Percentiles rank a stretch among this genome's conserved stretches.
Conservation (phyloP, 2,329 filamentous ascomycete species). For the Trichoderma atroviride region DNA sequence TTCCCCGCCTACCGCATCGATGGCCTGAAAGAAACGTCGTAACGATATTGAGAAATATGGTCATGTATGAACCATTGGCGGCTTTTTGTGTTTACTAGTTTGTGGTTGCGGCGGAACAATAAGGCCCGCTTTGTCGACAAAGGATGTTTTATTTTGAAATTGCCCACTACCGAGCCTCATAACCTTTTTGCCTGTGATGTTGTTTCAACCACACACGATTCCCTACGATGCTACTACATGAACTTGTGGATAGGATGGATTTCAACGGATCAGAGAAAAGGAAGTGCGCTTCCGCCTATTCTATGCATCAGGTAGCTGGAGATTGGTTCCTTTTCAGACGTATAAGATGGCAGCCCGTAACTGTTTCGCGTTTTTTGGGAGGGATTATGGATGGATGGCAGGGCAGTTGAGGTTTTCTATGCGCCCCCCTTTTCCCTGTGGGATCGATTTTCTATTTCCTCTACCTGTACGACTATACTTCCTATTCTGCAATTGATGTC, state of each 20-base stretch:
- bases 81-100: background rate
- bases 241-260: background rate
- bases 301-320: background rate
- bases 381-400: background rate
- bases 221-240: background rate
- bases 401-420: background rate
- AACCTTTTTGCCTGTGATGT: background rate
- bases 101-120: background rate
- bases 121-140: background rate
- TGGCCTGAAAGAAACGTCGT: background rate
- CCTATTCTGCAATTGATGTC: background rate
- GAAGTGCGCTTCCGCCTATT: background rate
- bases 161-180: background rate
- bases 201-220: background rate
- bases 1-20: background rate
- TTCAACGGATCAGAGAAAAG: background rate
- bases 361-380: background rate
- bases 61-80: background rate
- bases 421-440: background rate
- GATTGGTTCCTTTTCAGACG: background rate
- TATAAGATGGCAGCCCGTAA: background rate
- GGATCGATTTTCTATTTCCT: background rate
- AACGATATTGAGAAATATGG: background rate
- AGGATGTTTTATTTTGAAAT: background rate
- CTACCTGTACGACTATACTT: constrained; percentile 21